phyloP scores from a whole-genome alignment of 139 green algal genomes.

The Picochlorum sp. region DNA sequence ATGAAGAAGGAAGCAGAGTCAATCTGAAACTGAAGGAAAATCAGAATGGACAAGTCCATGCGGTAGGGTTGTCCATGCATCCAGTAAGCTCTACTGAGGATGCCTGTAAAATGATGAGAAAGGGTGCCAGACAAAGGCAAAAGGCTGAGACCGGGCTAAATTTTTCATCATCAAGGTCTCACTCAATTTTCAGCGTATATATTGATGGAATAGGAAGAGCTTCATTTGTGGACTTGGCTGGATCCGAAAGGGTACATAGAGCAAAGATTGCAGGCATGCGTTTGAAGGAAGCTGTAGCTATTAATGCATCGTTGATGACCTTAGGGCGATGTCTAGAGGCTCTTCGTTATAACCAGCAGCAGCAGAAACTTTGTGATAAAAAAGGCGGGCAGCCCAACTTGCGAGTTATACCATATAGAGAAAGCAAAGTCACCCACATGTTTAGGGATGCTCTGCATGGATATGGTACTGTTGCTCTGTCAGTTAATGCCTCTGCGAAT shows the following conservation, averaged over 20 bases:
- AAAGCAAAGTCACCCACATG: constrained; percentile 38
- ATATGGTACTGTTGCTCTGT: constrained; percentile 54
- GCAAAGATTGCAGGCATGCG: constrained; percentile 54
- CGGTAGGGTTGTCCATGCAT: constrained; percentile 29
- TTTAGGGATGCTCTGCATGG: constrained; percentile 56
- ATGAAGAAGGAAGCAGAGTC: constrained; percentile 3
- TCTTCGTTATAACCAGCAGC: constrained; percentile 64
- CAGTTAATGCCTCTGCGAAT: constrained; percentile 48
- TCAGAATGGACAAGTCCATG: constrained; percentile 29
- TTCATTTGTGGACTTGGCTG: constrained; percentile 70
- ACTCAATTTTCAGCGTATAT: constrained; percentile 52
- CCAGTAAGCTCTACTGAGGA: constrained; percentile 16
- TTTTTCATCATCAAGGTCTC: constrained; percentile 49
- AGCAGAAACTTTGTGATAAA: constrained; percentile 18
- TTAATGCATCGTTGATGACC: constrained; percentile 71
- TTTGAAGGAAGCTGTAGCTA: constrained; percentile 66
- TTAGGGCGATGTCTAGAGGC: constrained; percentile 68
- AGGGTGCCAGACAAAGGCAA: constrained; percentile 29
- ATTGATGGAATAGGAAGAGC: constrained; percentile 5
- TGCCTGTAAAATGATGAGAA: constrained; percentile 32
- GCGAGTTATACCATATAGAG: constrained; percentile 46
- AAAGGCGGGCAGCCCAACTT: neutral
- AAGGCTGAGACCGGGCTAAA: constrained; percentile 55
- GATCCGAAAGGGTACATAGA: constrained; percentile 48
- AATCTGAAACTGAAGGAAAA: constrained; percentile 46